Conservation (phyloP, 768 basidiomycete genomes). For the Xerocomus potaroensis region DNA sequence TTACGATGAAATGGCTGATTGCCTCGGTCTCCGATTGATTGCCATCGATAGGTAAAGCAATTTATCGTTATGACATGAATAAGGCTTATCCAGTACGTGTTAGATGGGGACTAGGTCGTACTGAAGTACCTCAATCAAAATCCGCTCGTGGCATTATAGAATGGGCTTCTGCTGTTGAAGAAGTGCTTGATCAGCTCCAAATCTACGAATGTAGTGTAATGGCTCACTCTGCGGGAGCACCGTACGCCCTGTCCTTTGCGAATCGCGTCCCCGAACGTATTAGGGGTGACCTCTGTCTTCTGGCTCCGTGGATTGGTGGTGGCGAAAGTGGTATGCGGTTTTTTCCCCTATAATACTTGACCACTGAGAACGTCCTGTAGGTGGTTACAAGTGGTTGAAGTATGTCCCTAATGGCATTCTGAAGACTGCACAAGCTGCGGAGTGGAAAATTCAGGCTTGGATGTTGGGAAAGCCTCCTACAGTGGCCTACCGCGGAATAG, state of each 20-base stretch:
- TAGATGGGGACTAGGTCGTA: conserved; percentile 92
- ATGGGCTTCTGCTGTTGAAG: conserved; percentile 89
- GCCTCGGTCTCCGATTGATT: conserved; percentile 80
- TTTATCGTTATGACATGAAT: not conserved
- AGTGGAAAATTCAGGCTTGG: conserved; percentile 97
- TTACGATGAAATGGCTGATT: conserved; percentile 94
- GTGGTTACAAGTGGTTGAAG: conserved; percentile 93
- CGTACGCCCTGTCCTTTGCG: conserved; percentile 88
- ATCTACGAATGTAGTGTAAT: conserved; percentile 82
- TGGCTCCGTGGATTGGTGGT: conserved; percentile 96
- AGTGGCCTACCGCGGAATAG: conserved; percentile 80
- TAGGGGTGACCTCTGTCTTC: conserved; percentile 76
- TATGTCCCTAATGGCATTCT: conserved; percentile 92
- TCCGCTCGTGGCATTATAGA: conserved; percentile 77
- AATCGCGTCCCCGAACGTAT: conserved; percentile 72
- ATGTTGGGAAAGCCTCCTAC: conserved; percentile 95
- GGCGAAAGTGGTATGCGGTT: conserved; percentile 72
- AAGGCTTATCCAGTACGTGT: conserved; percentile 10
- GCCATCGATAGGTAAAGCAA: conserved; percentile 80
- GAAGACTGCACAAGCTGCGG: conserved; percentile 93
- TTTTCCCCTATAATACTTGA: not conserved
- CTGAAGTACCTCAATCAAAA: conserved; percentile 60
- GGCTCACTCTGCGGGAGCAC: conserved; percentile 95
- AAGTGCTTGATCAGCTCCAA: conserved; percentile 77
- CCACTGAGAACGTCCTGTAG: conserved; percentile 34